These are phyloP conservation scores for Taphrina confusa DNA, from an alignment of 1,139 yeast species.

Conservation along the genomic window DNA sequence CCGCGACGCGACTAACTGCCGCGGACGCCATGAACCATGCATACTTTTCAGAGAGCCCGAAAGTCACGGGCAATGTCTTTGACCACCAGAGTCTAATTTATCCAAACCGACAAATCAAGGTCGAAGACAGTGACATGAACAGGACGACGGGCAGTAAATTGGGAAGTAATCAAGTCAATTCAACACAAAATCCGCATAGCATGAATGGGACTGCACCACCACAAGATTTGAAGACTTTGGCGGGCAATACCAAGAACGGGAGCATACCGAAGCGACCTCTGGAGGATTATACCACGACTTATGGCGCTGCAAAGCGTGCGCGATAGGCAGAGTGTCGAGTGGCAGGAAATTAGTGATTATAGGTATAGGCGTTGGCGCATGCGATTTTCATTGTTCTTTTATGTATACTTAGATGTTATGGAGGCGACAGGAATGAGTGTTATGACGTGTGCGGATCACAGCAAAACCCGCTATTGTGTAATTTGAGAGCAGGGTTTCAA, in stretches of 20 bases:
- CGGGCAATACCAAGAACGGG: conserved; percentile 7
- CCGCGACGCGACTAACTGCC: conserved; percentile 74
- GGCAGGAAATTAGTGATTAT: too few relatives aligned
- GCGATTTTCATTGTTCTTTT: too few relatives aligned
- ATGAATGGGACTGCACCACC: conserved; percentile 2
- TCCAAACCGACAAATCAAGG: conserved; percentile 32
- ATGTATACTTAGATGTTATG: too few relatives aligned
- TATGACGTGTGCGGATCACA: too few relatives aligned
- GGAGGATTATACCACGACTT: conserved; percentile 4
- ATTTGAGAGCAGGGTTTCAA: too few relatives aligned
- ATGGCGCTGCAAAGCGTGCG: not conserved
- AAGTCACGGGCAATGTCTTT: conserved; percentile 42
- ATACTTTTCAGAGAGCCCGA: conserved; percentile 79
- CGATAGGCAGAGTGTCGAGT: not conserved
- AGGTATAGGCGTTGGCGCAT: not conserved
- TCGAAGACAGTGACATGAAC: conserved; percentile 33
- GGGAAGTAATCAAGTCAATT: not conserved
- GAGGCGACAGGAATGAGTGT: too few relatives aligned
- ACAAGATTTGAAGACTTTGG: conserved; percentile 1
- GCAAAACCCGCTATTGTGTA: too few relatives aligned
- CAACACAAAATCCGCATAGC: not conserved
- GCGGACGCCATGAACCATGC: conserved; percentile 79
- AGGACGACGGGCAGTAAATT: not conserved
- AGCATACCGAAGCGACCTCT: not conserved
- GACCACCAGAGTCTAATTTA: conserved; percentile 20